These are phyloP conservation scores for Prinsepia uniflora DNA, from an alignment of 306 rosid genomes.

Conservation along the genomic window DNA sequence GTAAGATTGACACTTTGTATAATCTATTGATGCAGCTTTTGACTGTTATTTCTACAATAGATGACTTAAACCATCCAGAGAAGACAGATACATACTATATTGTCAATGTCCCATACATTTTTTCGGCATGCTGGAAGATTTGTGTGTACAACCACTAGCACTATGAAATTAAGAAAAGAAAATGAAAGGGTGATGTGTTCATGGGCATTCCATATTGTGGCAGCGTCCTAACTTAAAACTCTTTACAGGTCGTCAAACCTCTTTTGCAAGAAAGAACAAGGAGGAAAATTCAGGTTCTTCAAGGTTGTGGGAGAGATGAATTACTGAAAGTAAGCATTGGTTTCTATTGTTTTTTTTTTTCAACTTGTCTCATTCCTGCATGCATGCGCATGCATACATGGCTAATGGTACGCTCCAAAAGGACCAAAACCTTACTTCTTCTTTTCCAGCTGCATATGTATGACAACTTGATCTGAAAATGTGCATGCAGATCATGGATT, in stretches of 20 bases:
- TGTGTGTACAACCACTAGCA: slow-evolving; percentile 13
- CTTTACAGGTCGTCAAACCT: slow-evolving; percentile 79
- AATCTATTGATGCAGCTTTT: slow-evolving; percentile 59
- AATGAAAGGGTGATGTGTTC: background rate
- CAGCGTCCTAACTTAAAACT: slow-evolving; percentile 10
- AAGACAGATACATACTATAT: slow-evolving; percentile 85
- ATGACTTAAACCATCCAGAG: slow-evolving; percentile 96
- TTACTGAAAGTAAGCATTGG: slow-evolving; percentile 59
- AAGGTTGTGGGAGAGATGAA: slow-evolving; percentile 88
- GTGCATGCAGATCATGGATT: slow-evolving; percentile 70
- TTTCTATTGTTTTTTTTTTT: no score
- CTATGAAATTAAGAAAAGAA: background rate
- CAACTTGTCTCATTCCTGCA: background rate
- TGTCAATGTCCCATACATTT: slow-evolving; percentile 81
- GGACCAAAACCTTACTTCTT: background rate
- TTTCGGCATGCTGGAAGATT: slow-evolving; percentile 99
- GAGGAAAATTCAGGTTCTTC: slow-evolving; percentile 77
- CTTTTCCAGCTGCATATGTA: background rate
- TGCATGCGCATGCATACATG: no score
- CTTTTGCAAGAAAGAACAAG: slow-evolving; percentile 97
- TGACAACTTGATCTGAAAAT: slow-evolving; percentile 12
- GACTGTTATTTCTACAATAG: slow-evolving; percentile 82
- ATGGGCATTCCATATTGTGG: background rate
- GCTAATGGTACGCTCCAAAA: background rate
- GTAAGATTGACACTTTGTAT: slow-evolving; percentile 26